phyloP scores from a whole-genome alignment of 2,329 filamentous ascomycete species.

The Ciborinia camelliae region DNA sequence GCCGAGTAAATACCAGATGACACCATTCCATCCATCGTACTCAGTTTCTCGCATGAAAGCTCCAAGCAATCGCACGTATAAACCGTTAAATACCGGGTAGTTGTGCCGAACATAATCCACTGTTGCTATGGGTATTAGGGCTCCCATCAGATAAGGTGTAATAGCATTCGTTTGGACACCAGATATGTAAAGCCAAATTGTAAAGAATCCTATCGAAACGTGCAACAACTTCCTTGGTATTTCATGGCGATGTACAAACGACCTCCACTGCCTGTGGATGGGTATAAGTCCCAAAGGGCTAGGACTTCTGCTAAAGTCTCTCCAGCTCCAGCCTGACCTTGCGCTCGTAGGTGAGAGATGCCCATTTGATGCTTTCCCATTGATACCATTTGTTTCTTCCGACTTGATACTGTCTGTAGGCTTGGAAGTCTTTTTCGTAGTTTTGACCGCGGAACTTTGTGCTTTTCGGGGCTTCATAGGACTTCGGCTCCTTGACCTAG shows the following conservation, averaged over 20 bases:
- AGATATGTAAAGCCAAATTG: slow-evolving; percentile 77
- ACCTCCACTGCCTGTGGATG: slow-evolving; percentile 87
- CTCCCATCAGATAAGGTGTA: slow-evolving; percentile 76
- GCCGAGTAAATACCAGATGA: slow-evolving; percentile 93
- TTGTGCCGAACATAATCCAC: slow-evolving; percentile 81
- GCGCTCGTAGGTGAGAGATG: slow-evolving; percentile 64
- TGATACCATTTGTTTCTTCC: slow-evolving; percentile 21
- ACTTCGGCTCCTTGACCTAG: slow-evolving; percentile 37
- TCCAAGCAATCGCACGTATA: slow-evolving; percentile 82
- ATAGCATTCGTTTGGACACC: slow-evolving; percentile 76
- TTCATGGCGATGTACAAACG: slow-evolving; percentile 93
- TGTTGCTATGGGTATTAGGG: slow-evolving; percentile 78
- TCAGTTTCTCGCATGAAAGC: slow-evolving; percentile 97
- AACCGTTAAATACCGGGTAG: slow-evolving; percentile 73
- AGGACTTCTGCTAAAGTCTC: slow-evolving; percentile 84
- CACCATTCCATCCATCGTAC: slow-evolving; percentile 90
- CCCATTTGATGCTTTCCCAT: slow-evolving; percentile 50
- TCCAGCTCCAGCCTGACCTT: slow-evolving; percentile 71
- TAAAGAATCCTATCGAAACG: slow-evolving; percentile 94
- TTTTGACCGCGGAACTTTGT: slow-evolving; percentile 47
- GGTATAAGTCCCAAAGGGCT: slow-evolving; percentile 92
- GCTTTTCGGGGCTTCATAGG: slow-evolving; percentile 46
- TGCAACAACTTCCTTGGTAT: slow-evolving; percentile 91
- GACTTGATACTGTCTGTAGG: slow-evolving; percentile 39
- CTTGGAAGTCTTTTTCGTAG: slow-evolving; percentile 40